These are phyloP conservation scores for Pterocarpus santalinus DNA, from an alignment of 306 rosid species.

Conservation along the genomic window DNA sequence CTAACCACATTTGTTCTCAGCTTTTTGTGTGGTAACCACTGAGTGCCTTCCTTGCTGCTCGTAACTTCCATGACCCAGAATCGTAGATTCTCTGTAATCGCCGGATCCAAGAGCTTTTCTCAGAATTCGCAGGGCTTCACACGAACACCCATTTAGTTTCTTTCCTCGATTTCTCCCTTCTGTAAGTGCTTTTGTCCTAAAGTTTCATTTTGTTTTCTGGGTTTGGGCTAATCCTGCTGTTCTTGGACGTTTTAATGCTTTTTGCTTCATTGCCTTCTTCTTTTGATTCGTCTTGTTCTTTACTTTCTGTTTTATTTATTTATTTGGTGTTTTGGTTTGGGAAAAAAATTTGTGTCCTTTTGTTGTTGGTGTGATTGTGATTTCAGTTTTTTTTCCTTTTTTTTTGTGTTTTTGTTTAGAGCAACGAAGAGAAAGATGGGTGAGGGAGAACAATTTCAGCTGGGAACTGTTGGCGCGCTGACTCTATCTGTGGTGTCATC, in stretches of 20 bases:
- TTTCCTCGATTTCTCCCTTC: not conserved
- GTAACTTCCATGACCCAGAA: conserved; percentile 27
- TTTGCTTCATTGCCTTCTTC: conserved; percentile 14
- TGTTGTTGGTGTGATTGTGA: not conserved
- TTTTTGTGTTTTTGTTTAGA: conserved; percentile 17
- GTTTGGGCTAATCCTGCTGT: conserved; percentile 16
- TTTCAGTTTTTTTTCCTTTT: not conserved
- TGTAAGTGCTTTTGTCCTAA: conserved; percentile 44
- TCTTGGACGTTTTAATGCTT: not conserved
- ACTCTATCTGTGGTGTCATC: conserved; percentile 85
- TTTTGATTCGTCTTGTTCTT: conserved; percentile 7
- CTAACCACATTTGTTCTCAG: conserved; percentile 18
- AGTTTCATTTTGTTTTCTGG: conserved; percentile 33
- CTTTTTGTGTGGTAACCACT: conserved; percentile 9
- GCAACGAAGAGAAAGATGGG: conserved; percentile 63
- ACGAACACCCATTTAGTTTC: conserved; percentile 8
- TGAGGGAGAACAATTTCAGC: conserved; percentile 73
- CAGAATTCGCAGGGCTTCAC: not conserved
- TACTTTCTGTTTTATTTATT: not conserved
- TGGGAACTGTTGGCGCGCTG: conserved; percentile 86
- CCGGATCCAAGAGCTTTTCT: conserved; percentile 34
- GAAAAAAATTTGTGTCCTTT: conserved; percentile 7
- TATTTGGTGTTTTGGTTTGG: not conserved
- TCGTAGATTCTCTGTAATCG: not conserved
- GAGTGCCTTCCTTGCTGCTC: conserved; percentile 2